Evolutionary conservation across 345 rosid species (phyloP).

Genomic region (Eucalyptus albens): DNA sequence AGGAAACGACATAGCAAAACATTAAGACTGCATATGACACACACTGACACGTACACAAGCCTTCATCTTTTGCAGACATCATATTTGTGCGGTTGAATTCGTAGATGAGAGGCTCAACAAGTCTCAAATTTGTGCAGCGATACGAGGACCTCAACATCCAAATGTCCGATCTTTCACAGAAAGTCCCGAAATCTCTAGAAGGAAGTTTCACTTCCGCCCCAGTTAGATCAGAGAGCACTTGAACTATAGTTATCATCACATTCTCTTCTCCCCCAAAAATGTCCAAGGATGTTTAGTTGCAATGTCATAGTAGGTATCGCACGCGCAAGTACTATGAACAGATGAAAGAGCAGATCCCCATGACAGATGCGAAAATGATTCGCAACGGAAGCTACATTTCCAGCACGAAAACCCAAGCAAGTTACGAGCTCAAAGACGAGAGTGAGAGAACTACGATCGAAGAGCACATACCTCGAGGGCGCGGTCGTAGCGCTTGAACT

Average conservation of each 20-base stretch:
- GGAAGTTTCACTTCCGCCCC: background rate
- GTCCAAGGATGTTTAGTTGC: background rate
- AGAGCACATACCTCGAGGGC: constrained; percentile 54
- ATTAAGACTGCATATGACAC: background rate
- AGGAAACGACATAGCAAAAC: background rate
- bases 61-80: background rate
- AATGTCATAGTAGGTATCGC: background rate
- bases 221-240: no score
- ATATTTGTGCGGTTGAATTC: background rate
- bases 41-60: background rate
- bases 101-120: background rate
- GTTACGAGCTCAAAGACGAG: background rate
- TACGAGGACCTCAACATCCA: background rate
- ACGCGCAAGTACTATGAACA: background rate
- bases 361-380: background rate
- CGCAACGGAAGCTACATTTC: background rate
- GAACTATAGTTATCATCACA: no score
- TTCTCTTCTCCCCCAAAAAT: background rate
- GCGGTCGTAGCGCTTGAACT: constrained; percentile 74
- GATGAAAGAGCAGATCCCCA: background rate
- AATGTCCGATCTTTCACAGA: background rate
- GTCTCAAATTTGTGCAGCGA: background rate
- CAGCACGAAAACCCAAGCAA: background rate
- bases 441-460: background rate
- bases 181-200: background rate